Evolutionary conservation across 2,329 filamentous ascomycete species (phyloP).

Genomic region (Trichophyton benhamiae): DNA sequence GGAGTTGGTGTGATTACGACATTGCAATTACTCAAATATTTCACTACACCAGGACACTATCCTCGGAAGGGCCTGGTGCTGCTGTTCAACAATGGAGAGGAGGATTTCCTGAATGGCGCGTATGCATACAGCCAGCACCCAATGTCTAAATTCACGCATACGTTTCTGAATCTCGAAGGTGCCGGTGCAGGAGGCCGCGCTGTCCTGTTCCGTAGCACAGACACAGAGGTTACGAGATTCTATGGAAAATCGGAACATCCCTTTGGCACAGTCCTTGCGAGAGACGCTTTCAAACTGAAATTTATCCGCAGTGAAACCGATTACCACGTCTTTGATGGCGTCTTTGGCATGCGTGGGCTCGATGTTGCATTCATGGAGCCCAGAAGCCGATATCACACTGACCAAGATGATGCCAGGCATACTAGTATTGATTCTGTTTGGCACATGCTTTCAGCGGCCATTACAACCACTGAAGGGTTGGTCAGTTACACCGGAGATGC

Average conservation of each 20-base stretch:
- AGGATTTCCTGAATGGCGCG: slow-evolving; percentile 82
- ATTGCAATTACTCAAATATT: slow-evolving; percentile 76
- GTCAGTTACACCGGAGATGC: slow-evolving; percentile 53
- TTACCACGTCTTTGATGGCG: slow-evolving; percentile 67
- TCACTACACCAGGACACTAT: slow-evolving; percentile 57
- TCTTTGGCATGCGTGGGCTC: slow-evolving; percentile 70
- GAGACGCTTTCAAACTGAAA: slow-evolving; percentile 70
- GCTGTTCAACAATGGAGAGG: slow-evolving; percentile 89
- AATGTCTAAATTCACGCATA: slow-evolving; percentile 65
- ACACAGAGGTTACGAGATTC: slow-evolving; percentile 69
- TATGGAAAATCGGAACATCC: slow-evolving; percentile 63
- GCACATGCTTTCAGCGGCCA: slow-evolving; percentile 85
- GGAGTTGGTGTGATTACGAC: slow-evolving; percentile 80
- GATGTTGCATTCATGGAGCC: slow-evolving; percentile 88
- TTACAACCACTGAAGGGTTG: slow-evolving; percentile 61
- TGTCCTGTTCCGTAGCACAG: slow-evolving; percentile 75
- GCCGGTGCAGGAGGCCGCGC: slow-evolving; percentile 84
- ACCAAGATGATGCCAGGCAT: slow-evolving; percentile 73
- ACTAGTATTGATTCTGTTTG: slow-evolving; percentile 57
- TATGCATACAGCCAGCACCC: slow-evolving; percentile 74
- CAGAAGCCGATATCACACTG: slow-evolving; percentile 76
- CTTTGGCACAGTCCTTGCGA: slow-evolving; percentile 69
- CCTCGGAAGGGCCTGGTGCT: slow-evolving; percentile 71
- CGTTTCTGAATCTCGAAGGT: slow-evolving; percentile 89
- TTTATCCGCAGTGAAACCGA: slow-evolving; percentile 79